Conservation (phyloP, 345 rosid species). For the Eucalyptus dawsonii region DNA sequence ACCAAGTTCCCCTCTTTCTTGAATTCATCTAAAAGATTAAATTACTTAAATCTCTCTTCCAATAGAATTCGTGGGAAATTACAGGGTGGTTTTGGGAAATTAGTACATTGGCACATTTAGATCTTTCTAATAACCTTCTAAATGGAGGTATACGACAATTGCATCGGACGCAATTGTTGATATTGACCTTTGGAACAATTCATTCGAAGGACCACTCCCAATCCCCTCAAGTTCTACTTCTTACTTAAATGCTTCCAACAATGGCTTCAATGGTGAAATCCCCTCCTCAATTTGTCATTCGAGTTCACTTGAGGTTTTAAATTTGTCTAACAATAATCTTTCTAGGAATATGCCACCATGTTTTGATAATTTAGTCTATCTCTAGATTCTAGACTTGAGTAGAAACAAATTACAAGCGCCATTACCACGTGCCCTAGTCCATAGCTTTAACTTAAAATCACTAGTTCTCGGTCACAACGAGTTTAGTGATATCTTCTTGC, state of each 20-base stretch:
- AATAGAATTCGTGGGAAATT: too few species aligned
- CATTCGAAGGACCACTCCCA: neutral
- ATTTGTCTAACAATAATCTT: neutral
- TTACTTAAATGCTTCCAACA: neutral
- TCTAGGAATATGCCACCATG: neutral
- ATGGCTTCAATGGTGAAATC: neutral
- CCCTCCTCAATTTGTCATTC: neutral
- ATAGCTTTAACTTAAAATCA: rapidly evolving
- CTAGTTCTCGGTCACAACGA: neutral
- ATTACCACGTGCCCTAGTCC: rapidly evolving
- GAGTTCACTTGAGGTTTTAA: neutral
- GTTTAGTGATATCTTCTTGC: neutral
- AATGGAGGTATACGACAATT: too few species aligned
- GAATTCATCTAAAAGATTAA: too few species aligned
- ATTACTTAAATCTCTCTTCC: rapidly evolving
- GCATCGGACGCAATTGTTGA: too few species aligned
- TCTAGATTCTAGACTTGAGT: neutral
- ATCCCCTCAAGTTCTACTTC: neutral
- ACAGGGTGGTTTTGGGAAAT: too few species aligned
- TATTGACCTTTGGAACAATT: neutral
- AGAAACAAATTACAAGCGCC: neutral
- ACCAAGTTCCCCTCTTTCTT: neutral
- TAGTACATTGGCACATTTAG: too few species aligned
- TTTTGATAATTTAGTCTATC: neutral
- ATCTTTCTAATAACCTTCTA: too few species aligned